Evolutionary conservation across 2,329 filamentous ascomycete species (phyloP).

Genomic region (Emericellopsis atlantica): DNA sequence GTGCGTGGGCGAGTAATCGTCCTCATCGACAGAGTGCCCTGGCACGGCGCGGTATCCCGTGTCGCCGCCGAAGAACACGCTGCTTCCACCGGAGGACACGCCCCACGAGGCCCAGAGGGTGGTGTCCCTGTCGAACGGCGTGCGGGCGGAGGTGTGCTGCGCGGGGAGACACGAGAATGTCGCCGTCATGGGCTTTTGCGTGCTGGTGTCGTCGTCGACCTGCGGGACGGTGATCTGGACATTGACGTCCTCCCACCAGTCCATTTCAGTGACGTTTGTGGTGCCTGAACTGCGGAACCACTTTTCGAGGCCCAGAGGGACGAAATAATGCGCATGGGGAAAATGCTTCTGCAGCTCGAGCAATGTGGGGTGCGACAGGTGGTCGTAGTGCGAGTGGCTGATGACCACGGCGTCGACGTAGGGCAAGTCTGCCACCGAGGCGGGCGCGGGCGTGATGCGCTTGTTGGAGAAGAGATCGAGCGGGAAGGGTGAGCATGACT

Average conservation of each 20-base stretch:
- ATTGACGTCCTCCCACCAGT: constrained; percentile 87
- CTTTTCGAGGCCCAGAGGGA: constrained; percentile 66
- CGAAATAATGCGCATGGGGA: constrained; percentile 77
- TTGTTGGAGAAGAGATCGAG: constrained; percentile 47
- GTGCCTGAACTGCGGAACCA: constrained; percentile 71
- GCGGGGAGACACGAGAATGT: constrained; percentile 68
- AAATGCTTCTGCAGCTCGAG: constrained; percentile 57
- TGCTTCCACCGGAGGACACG: constrained; percentile 58
- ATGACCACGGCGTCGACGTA: constrained; percentile 67
- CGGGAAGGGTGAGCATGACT: constrained; percentile 58
- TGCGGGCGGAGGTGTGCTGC: constrained; percentile 68
- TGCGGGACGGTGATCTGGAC: constrained; percentile 38
- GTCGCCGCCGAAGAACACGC: constrained; percentile 82
- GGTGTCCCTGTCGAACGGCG: constrained; percentile 53
- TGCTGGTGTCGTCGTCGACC: constrained; percentile 11
- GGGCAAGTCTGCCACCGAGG: constrained; percentile 66
- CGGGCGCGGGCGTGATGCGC: constrained; percentile 67
- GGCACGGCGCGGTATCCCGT: constrained; percentile 81
- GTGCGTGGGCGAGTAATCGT: constrained; percentile 62
- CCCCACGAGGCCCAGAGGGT: constrained; percentile 89
- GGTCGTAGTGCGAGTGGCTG: constrained; percentile 88
- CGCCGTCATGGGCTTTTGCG: constrained; percentile 44
- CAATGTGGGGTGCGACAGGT: constrained; percentile 68
- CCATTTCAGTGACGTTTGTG: constrained; percentile 70
- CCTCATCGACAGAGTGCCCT: constrained; percentile 40